These are phyloP conservation scores for Chlorella ohadii DNA, from an alignment of 139 green algal species.

Conservation along the genomic window DNA sequence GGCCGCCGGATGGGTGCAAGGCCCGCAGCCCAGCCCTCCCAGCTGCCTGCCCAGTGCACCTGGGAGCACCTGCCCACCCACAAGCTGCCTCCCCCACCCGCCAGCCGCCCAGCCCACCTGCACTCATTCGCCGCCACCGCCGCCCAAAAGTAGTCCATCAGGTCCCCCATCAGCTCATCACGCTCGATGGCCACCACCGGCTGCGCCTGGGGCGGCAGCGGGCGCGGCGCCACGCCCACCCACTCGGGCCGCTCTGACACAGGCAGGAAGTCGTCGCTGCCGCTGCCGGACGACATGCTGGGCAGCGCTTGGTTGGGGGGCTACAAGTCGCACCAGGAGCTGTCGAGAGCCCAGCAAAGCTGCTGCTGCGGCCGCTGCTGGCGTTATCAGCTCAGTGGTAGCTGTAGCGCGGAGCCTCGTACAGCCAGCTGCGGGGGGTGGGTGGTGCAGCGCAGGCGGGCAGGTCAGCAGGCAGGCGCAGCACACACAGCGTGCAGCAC, in stretches of 20 bases:
- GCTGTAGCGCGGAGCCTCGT: slow-evolving; percentile 66
- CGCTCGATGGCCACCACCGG: slow-evolving; percentile 66
- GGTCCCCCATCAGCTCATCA: slow-evolving; percentile 52
- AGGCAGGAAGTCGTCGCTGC: neutral
- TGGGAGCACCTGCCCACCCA: neutral
- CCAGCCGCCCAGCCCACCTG: slow-evolving; percentile 25
- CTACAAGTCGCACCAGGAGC: too few species aligned
- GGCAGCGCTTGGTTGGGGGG: too few species aligned
- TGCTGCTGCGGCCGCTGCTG: too few species aligned
- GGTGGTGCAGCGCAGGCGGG: neutral
- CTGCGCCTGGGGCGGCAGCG: slow-evolving; percentile 9
- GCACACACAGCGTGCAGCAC: too few species aligned
- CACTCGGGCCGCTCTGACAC: slow-evolving; percentile 52
- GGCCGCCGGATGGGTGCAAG: too few species aligned
- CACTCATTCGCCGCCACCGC: slow-evolving; percentile 36
- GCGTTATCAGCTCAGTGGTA: slow-evolving; percentile 15
- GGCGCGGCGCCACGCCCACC: slow-evolving; percentile 57
- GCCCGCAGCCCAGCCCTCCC: too few species aligned
- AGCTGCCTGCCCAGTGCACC: neutral
- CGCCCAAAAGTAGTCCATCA: slow-evolving; percentile 62
- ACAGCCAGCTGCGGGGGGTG: slow-evolving; percentile 67
- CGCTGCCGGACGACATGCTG: neutral
- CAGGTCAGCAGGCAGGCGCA: neutral
- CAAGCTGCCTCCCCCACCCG: neutral
- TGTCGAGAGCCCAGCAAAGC: too few species aligned